Base-by-base conservation (phyloP, 2,329 filamentous ascomycete species). In the Pezicula radicicola region DNA sequence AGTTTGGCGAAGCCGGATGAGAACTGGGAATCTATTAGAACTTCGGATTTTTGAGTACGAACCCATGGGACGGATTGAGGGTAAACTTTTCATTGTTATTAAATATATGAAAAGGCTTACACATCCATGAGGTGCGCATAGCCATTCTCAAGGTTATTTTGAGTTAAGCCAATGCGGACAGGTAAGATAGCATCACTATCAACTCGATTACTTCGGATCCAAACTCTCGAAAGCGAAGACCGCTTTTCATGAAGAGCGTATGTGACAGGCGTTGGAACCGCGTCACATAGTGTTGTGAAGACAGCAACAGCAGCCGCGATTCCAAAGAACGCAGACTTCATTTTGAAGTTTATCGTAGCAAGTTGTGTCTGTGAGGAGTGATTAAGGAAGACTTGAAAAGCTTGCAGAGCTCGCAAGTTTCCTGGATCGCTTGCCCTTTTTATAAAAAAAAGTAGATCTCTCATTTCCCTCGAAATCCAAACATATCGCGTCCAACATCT, bases 1-100 rank as follows among this genome's bases (percentile, higher is more conserved):
- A 72, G 30, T 67, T 67, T 5, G 57, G 46, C 16, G 62, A 64
- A 10, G 51, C 46, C 25, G 63, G 62, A 52, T 63, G 55, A 46
- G 63, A 65, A 13, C 61, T 66, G 48, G n/a, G 1, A 7, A 33
- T n/a, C 8, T 46, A 39, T 25, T 43, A 12, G 15, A 30, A 30
- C 10, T 12, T 30, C 10, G 28, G 28, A 30, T 30, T 30, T 9
- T 30, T 15, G 33, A 41, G 16, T 3, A n/a, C n/a, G n/a, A n/a
- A n/a, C n/a, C n/a, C n/a, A n/a, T n/a, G n/a, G n/a, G n/a, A n/a
- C n/a, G n/a, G n/a, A n/a, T n/a, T n/a, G n/a, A n/a, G n/a, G n/a
- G n/a, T n/a, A n/a, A n/a, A n/a, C 5, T 21, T 21, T 21, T 21
- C 21, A 21, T 21, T 5, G 21, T 3, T 21, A 21, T 21, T 21